Evolutionary conservation across 805 yeast genomes (phyloP), one percentile per base, ranked within the genome.

Genomic region (Kregervanrija pseudodelftensis): DNA sequence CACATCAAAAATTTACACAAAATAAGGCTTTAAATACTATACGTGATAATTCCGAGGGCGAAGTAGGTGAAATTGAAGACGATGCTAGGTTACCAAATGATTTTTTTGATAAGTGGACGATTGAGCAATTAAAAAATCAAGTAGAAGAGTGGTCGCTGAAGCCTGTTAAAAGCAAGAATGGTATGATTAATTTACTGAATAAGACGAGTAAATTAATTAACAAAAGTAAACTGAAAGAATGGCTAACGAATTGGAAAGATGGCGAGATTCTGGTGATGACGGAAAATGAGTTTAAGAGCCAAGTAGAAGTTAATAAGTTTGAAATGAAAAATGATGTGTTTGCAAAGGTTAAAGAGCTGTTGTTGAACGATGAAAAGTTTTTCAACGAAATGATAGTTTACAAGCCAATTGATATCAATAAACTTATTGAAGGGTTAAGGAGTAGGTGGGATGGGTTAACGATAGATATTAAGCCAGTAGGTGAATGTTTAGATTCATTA

Each of bases 141-240:
- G 47, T 63, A 22, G 41, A 41, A 30, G 49, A 49, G 16, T 63
- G 65, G 67, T 67, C 61, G 1, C 44, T 67, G 39, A 65, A 64
- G 40, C 64, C 65, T 5, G 56, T 54, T 11, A 60, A 53, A 41
- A 55, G 63, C 9, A 61, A 55, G 39, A 46, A 43, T n/a, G 56
- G 55, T 36, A 67, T 65, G 69, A 42, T 66, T 8, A 54, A 59
- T 30, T 48, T 61, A 2, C 51, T 66, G 11, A 42, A 43, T 5
- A 49, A 53, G 36, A 51, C 56, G 11, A 43, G 50, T 14, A 48
- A 48, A 36, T 28, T 54, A 13, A 45, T 56, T 10, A 45, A 45
- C 11, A 30, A 30, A 11, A 33, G 31, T 10, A 8, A 11, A 22
- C n/a, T 47, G 13, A 11, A 13, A 34, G 8, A 35, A 28, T 11